Base-by-base conservation (phyloP, 345 rosid species). In the Carallia brachiata region DNA sequence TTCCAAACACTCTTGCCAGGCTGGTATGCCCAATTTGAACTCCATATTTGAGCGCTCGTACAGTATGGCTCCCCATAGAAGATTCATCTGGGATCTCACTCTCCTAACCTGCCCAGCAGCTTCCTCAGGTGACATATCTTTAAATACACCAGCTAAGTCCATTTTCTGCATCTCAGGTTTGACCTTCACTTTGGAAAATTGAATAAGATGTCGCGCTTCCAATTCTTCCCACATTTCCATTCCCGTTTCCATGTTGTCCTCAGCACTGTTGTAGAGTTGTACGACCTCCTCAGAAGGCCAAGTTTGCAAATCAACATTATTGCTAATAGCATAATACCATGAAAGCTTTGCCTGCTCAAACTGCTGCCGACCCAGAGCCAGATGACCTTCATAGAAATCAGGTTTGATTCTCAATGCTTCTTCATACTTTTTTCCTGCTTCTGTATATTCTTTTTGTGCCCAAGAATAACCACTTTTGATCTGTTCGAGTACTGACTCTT, bases 271-370 rank as follows among this genome's bases (percentile, higher is more conserved):
- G 82, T 91, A 92, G 9, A 87, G 86, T 68, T 83, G 78, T 37
- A 84, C 62, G 61, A 85, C 82, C 69, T 78, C 88, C 55, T 75
- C 48, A 18, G 77, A 81, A 74, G 89, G 80, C 96, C 96, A 88
- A 19, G 87, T 75, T 61, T 84, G 79, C 70, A 90, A 65, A 73
- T 94, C 87, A 73, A 74, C 80, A 40, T 84, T 81, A 77, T 72
- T 82, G 67, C 85, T 75, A 73, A 87, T 72, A 13, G 87, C 89
- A 70, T 88, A 88, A 75, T 87, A 85, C 97, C 98, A 94, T 52
- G 89, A 84, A 71, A 92, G 90, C 67, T 89, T 92, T 70, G 93
- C 97, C 84, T 81, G 91, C 88, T 89, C 99, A 80, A 90, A 95
- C 54, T 85, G 90, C 77, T 88, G 93, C 73, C 81, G 91, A 62